Conservation (phyloP, 129 eudicot genomes). For the Scalesia atractyloides region DNA sequence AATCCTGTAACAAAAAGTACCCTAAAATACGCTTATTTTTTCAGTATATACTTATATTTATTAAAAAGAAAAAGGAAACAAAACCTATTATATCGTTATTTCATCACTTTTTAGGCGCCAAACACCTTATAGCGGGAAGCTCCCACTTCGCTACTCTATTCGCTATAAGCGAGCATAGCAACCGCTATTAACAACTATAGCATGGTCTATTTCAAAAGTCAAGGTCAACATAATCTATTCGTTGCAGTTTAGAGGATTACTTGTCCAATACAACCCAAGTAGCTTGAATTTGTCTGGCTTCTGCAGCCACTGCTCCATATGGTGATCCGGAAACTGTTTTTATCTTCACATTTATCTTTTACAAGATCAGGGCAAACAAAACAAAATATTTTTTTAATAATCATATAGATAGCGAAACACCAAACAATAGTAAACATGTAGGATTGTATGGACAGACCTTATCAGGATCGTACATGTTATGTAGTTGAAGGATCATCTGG, state of each 20-base stretch:
- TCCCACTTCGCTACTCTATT: too few species aligned
- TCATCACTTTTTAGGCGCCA: too few species aligned
- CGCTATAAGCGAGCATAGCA: too few species aligned
- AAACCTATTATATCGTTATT: too few species aligned
- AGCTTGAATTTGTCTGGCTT: constrained; percentile 76
- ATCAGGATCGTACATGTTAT: constrained; percentile 89
- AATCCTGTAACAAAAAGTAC: too few species aligned
- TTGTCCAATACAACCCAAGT: constrained; percentile 95
- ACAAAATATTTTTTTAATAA: not conserved
- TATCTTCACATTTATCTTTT: constrained; percentile 91
- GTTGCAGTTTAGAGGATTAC: constrained; percentile 40
- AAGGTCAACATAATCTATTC: not conserved
- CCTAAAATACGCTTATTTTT: too few species aligned
- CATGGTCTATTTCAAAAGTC: not conserved
- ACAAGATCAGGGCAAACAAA: not conserved
- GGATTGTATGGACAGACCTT: constrained; percentile 48
- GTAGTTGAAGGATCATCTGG: constrained; percentile 96
- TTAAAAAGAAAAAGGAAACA: too few species aligned
- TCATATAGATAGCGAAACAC: constrained; percentile 16
- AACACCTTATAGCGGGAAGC: too few species aligned
- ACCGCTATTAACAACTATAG: not conserved
- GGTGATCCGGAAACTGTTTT: constrained; percentile 79
- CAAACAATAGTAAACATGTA: not conserved
- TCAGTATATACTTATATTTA: too few species aligned
- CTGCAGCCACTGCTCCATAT: constrained; percentile 80